A percentile compares a stretch with the other conserved stretches of the same genome.
phyloP scores from a whole-genome alignment of 2,329 filamentous ascomycete species.

The Alternaria ventricosa region DNA sequence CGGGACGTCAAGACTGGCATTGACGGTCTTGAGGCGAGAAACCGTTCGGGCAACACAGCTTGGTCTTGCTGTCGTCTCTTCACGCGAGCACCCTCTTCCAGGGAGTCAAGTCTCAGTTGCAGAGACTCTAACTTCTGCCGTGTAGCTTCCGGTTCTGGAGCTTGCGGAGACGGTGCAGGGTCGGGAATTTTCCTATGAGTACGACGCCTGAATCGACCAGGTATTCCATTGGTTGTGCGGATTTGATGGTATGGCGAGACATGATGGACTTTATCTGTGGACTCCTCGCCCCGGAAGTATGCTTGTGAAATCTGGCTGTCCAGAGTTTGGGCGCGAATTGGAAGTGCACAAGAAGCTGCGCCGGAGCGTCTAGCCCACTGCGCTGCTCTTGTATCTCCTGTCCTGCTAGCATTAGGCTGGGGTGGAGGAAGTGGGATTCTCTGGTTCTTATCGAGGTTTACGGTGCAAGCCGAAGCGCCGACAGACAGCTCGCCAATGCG shows the following conservation, averaged over 20 bases:
- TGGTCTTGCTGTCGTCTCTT: neutral
- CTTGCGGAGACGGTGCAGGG: neutral
- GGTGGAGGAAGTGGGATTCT: neutral
- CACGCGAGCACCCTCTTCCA: neutral
- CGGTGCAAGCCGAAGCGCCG: neutral
- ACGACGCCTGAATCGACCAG: neutral
- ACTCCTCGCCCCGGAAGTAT: neutral
- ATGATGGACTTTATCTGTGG: neutral
- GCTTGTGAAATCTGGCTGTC: neutral
- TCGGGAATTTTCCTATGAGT: neutral
- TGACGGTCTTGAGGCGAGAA: neutral
- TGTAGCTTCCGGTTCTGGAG: neutral
- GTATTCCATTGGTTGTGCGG: neutral
- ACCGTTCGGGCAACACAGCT: neutral
- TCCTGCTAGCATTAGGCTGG: neutral
- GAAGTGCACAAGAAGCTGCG: neutral
- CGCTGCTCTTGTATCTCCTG: neutral
- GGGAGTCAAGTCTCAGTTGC: neutral
- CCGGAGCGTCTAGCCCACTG: neutral
- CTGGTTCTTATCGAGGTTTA: neutral
- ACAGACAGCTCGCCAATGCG: neutral
- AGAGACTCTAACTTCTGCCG: neutral
- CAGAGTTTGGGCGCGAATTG: neutral
- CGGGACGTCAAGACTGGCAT: neutral
- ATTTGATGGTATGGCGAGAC: neutral